A percentile compares a stretch with the other conserved stretches of the same genome.
Evolutionary conservation across 108 stramenopile species (phyloP).

Genomic region (Cyclotella distinguenda): DNA sequence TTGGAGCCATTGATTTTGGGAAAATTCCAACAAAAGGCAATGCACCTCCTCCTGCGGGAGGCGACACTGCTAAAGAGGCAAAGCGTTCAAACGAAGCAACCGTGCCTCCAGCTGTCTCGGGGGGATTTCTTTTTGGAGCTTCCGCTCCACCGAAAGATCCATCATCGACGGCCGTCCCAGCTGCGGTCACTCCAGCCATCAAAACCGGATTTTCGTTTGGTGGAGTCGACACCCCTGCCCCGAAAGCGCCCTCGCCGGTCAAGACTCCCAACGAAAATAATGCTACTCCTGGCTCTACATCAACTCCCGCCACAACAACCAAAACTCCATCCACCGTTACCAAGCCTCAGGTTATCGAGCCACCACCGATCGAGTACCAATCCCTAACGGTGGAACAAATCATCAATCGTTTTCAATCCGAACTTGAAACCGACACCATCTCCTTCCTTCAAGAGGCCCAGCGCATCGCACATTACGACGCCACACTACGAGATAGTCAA

Average conservation of each 20-base stretch:
- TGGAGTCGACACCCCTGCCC: constrained; percentile 31
- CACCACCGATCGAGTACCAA: constrained; percentile 73
- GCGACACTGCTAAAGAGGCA: constrained; percentile 3
- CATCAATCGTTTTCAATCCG: constrained; percentile 72
- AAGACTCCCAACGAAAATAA: constrained; percentile 14
- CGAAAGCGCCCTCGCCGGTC: constrained; percentile 30
- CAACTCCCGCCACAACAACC: constrained; percentile 19
- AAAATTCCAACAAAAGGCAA: constrained; percentile 1
- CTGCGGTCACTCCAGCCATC: constrained; percentile 20
- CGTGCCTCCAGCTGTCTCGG: not conserved
- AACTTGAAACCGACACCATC: constrained; percentile 72
- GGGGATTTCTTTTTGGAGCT: not conserved
- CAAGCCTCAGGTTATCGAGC: constrained; percentile 45
- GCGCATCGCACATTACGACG: constrained; percentile 78
- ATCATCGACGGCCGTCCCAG: constrained; percentile 10
- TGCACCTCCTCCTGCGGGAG: too few species aligned
- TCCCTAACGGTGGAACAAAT: constrained; percentile 84
- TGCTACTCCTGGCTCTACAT: constrained; percentile 1
- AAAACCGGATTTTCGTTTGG: constrained; percentile 44
- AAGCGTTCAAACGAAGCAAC: constrained; percentile 1
- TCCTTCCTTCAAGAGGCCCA: constrained; percentile 70
- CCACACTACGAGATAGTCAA: constrained; percentile 70
- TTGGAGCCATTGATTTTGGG: too few species aligned
- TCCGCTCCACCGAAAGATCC: constrained; percentile 11
- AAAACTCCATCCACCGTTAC: constrained; percentile 4